Percentiles rank a stretch among this genome's conserved stretches.
Evolutionary conservation across 2,329 filamentous ascomycete species (phyloP).

Genomic region (Alternaria viburni): DNA sequence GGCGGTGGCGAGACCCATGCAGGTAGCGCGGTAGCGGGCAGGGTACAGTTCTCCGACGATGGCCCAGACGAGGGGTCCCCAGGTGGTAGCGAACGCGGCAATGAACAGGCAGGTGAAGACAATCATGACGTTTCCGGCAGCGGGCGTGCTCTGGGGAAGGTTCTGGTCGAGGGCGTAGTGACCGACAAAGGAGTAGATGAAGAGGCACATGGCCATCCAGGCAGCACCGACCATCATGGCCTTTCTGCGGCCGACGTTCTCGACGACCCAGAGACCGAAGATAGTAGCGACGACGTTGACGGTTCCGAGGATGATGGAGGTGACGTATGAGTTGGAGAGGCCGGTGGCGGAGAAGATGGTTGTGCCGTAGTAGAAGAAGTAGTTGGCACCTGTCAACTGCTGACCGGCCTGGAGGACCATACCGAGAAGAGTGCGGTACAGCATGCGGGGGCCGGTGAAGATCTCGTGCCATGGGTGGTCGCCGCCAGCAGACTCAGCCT

Average conservation of each 20-base stretch:
- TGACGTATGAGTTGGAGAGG: slow-evolving; percentile 54
- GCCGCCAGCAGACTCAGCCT: slow-evolving; percentile 55
- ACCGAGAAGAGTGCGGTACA: slow-evolving; percentile 68
- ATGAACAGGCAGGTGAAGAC: slow-evolving; percentile 74
- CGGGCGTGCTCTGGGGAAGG: slow-evolving; percentile 42
- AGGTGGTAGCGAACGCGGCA: slow-evolving; percentile 70
- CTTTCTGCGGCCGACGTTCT: slow-evolving; percentile 55
- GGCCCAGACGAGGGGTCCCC: slow-evolving; percentile 76
- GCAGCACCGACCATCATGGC: slow-evolving; percentile 55
- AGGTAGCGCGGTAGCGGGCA: slow-evolving; percentile 58
- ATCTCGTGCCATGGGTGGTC: slow-evolving; percentile 61
- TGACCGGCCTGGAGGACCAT: slow-evolving; percentile 69
- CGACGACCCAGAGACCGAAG: slow-evolving; percentile 54
- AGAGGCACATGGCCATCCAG: slow-evolving; percentile 64
- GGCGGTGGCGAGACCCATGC: slow-evolving; percentile 52
- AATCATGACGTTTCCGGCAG: slow-evolving; percentile 66
- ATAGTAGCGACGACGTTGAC: slow-evolving; percentile 58
- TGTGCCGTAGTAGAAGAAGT: slow-evolving; percentile 53
- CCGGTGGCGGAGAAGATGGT: slow-evolving; percentile 54
- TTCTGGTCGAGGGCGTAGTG: slow-evolving; percentile 49
- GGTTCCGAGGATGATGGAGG: slow-evolving; percentile 57
- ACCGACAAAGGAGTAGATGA: slow-evolving; percentile 59
- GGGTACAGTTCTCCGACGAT: slow-evolving; percentile 71
- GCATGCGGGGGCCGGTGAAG: slow-evolving; percentile 70
- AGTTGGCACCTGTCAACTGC: slow-evolving; percentile 71